phyloP scores from a whole-genome alignment of 345 rosid species.

The Raphanus sativus region DNA sequence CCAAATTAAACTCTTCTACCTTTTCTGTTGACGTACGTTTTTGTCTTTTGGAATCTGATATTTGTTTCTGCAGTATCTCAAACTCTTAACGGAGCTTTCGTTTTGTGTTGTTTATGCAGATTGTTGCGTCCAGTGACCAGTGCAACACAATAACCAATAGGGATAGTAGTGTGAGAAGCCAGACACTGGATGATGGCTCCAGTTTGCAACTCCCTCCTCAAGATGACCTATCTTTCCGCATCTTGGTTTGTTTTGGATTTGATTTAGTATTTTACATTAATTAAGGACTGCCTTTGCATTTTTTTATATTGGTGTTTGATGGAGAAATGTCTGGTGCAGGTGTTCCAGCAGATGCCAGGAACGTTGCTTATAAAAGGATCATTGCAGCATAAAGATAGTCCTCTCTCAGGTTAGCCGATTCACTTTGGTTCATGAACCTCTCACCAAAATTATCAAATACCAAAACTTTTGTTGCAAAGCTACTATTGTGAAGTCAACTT shows the following conservation, averaged over 20 bases:
- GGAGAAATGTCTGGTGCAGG: slow-evolving; percentile 4
- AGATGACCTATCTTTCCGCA: slow-evolving; percentile 47
- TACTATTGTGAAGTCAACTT: neutral
- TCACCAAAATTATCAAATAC: neutral
- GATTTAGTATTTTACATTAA: neutral
- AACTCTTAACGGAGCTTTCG: slow-evolving; percentile 1
- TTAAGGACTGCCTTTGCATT: neutral
- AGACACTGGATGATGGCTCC: slow-evolving; percentile 28
- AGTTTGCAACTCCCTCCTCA: slow-evolving; percentile 38
- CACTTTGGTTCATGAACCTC: neutral
- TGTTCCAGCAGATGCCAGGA: slow-evolving; percentile 62
- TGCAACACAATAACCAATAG: slow-evolving; percentile 47
- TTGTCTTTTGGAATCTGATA: neutral
- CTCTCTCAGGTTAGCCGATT: slow-evolving; percentile 45
- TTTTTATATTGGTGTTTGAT: neutral
- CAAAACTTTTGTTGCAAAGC: neutral
- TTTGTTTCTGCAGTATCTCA: slow-evolving; percentile 30
- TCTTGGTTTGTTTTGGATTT: slow-evolving; percentile 47
- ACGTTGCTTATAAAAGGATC: slow-evolving; percentile 80
- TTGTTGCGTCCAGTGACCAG: slow-evolving; percentile 32
- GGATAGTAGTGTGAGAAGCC: slow-evolving; percentile 36
- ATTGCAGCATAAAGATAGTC: slow-evolving; percentile 51
- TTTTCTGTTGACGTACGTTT: slow-evolving; percentile 62
- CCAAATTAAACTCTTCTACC: slow-evolving; percentile 57
- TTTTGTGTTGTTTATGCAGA: neutral